Conservation (phyloP, 1,284 basidiomycete species). For the Stygiomarasmius scandens region DNA sequence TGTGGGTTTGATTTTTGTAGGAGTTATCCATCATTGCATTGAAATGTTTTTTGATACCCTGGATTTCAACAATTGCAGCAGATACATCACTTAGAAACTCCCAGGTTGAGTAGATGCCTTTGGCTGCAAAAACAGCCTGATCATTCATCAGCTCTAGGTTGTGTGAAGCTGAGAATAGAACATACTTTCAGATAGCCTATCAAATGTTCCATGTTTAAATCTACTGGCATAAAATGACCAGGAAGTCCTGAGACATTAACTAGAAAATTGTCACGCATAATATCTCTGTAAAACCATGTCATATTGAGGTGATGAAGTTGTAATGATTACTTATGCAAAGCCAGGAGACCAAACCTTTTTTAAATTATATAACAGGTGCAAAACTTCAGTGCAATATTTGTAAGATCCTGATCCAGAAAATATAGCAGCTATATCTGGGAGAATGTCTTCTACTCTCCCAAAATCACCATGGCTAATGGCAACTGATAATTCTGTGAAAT, state of each 20-base stretch:
- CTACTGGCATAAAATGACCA: slow-evolving; percentile 27
- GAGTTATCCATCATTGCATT: too few relatives aligned
- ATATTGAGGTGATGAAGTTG: too few relatives aligned
- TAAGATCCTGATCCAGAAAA: slow-evolving; percentile 30
- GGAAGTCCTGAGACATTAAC: slow-evolving; percentile 26
- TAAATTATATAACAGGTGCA: slow-evolving; percentile 28
- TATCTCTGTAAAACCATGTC: slow-evolving; percentile 19
- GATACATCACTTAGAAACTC: background rate
- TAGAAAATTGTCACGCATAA: slow-evolving; percentile 28
- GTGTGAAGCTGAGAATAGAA: background rate
- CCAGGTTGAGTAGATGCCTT: slow-evolving; percentile 1
- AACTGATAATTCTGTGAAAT: slow-evolving; percentile 23
- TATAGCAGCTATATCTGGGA: slow-evolving; percentile 26
- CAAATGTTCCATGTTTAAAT: slow-evolving; percentile 30
- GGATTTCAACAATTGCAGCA: background rate
- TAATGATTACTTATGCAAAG: slow-evolving; percentile 21
- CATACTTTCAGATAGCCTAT: slow-evolving; percentile 23
- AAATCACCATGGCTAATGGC: slow-evolving; percentile 31
- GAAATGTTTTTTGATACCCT: background rate
- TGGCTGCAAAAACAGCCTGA: background rate
- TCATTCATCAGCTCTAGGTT: background rate
- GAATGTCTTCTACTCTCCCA: slow-evolving; percentile 31
- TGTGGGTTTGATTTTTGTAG: too few relatives aligned
- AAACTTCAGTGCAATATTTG: slow-evolving; percentile 32
- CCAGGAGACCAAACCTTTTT: slow-evolving; percentile 29